phyloP scores from a whole-genome alignment of 1,284 basidiomycete species.

The Ceratobasidium sp. region DNA sequence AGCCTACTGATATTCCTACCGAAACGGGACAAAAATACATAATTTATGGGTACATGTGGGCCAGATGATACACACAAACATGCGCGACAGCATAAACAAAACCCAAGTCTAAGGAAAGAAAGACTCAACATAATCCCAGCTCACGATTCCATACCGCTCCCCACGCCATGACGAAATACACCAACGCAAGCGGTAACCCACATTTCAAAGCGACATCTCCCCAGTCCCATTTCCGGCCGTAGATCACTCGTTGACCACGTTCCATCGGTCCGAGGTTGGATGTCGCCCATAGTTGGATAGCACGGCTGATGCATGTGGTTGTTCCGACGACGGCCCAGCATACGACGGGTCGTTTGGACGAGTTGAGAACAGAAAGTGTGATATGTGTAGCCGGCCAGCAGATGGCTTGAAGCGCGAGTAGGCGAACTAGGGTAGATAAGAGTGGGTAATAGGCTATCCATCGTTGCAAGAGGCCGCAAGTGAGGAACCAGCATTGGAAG shows the following conservation, averaged over 20 bases:
- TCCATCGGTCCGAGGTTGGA: conserved; percentile 63
- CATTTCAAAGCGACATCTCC: conserved; percentile 68
- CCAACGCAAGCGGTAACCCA: conserved; percentile 68
- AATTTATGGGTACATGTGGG: conserved; percentile 1
- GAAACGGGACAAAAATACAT: neutral
- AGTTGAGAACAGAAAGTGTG: conserved; percentile 71
- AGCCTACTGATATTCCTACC: too few relatives aligned
- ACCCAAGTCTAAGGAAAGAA: too few relatives aligned
- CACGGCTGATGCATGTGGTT: conserved; percentile 75
- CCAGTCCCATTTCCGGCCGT: conserved; percentile 72
- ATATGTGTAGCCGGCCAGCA: conserved; percentile 86
- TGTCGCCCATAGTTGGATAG: conserved; percentile 85
- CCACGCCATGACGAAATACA: conserved; percentile 84
- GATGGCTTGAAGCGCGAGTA: conserved; percentile 83
- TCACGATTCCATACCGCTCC: conserved; percentile 59
- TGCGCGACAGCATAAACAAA: neutral
- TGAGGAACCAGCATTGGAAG: conserved; percentile 78
- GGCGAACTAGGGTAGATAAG: conserved; percentile 78
- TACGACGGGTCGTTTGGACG: conserved; percentile 66
- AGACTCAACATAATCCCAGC: conserved; percentile 51
- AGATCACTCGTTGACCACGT: conserved; percentile 38
- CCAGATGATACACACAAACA: neutral
- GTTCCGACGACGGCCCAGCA: conserved; percentile 84
- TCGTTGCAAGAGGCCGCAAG: conserved; percentile 78
- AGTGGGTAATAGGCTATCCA: conserved; percentile 86